phyloP scores from a whole-genome alignment of 2,329 filamentous ascomycete species.

The Pleomassaria siparia region DNA sequence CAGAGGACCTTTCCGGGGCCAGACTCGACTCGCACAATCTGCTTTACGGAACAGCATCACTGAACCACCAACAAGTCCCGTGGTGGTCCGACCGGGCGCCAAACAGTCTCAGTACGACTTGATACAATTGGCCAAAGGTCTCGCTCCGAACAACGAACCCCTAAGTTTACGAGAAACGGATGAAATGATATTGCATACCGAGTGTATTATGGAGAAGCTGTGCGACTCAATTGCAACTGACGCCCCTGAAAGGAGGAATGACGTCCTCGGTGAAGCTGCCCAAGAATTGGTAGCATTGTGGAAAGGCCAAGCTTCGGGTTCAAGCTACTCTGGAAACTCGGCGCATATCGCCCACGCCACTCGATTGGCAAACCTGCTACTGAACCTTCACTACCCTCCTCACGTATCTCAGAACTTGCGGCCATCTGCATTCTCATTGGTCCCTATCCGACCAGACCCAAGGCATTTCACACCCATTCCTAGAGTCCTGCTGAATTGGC shows the following conservation, averaged over 20 bases:
- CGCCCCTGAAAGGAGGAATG: slow-evolving; percentile 29
- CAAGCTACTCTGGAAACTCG: slow-evolving; percentile 48
- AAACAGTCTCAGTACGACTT: slow-evolving; percentile 63
- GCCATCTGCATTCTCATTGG: slow-evolving; percentile 27
- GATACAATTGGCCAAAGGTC: slow-evolving; percentile 69
- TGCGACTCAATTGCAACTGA: slow-evolving; percentile 36
- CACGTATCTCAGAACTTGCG: slow-evolving; percentile 25
- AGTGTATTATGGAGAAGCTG: slow-evolving; percentile 61
- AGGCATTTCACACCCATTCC: slow-evolving; percentile 60
- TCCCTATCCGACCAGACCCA: slow-evolving; percentile 23
- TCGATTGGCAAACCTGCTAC: slow-evolving; percentile 74
- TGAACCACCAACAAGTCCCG: slow-evolving; percentile 22
- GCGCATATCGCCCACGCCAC: slow-evolving; percentile 71
- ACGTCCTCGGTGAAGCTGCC: slow-evolving; percentile 28
- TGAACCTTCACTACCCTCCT: slow-evolving; percentile 72
- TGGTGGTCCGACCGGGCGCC: slow-evolving; percentile 28
- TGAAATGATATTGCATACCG: slow-evolving; percentile 72
- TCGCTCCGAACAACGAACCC: slow-evolving; percentile 59
- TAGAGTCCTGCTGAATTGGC: slow-evolving; percentile 79
- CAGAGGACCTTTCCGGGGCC: slow-evolving; percentile 27
- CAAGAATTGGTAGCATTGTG: slow-evolving; percentile 40
- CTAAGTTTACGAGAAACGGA: slow-evolving; percentile 69
- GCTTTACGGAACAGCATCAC: slow-evolving; percentile 41
- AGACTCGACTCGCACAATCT: slow-evolving; percentile 33
- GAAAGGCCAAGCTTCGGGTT: slow-evolving; percentile 53